Percentiles rank a stretch among this genome's conserved stretches.
Conservation (phyloP, 2,329 filamentous ascomycete species). For the Ophiostoma novo-ulmi region DNA sequence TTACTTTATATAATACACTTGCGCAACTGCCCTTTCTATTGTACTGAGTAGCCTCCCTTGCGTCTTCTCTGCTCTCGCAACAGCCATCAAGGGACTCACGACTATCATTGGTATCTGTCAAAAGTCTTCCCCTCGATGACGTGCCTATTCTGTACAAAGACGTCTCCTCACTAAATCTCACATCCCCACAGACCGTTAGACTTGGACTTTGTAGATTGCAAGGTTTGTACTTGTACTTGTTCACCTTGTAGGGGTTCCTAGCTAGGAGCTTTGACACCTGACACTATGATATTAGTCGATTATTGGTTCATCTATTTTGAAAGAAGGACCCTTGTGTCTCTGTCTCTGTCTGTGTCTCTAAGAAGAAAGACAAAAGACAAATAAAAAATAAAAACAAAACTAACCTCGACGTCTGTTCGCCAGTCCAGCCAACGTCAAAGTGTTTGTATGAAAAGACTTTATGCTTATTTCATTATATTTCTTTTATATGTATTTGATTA, state of each 20-base stretch:
- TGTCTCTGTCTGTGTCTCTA: background rate
- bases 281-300: background rate
- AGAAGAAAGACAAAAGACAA: background rate
- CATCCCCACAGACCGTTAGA: background rate
- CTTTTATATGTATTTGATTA: background rate
- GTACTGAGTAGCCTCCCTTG: background rate
- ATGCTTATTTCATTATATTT: background rate
- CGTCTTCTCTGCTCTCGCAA: background rate
- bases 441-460: background rate
- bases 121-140: background rate
- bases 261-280: background rate
- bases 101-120: no score
- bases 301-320: background rate
- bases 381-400: background rate
- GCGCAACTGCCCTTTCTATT: background rate
- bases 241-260: background rate
- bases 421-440: background rate
- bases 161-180: background rate
- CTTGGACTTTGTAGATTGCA: background rate
- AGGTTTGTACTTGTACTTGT: background rate
- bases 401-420: constrained; percentile 2
- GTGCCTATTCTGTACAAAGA: background rate
- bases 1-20: no score
- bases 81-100: background rate
- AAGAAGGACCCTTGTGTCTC: no score